A percentile compares a stretch with the other conserved stretches of the same genome.
phyloP scores from a whole-genome alignment of 1,284 basidiomycete species.

The Apiotrichum gracile region DNA sequence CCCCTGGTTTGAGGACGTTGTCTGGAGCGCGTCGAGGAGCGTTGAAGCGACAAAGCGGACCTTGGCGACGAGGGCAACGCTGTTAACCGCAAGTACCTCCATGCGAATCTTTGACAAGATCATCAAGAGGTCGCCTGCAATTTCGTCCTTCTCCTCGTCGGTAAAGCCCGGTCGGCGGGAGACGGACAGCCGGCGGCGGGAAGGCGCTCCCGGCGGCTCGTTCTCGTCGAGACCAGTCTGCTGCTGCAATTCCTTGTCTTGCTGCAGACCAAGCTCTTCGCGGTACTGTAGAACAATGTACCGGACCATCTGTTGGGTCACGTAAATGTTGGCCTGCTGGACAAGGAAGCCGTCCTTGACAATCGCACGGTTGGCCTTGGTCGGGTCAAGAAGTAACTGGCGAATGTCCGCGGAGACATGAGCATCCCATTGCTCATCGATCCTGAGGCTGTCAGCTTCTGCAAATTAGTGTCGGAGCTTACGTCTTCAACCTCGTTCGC shows the following conservation, averaged over 20 bases:
- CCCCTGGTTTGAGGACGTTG: slow-evolving; percentile 49
- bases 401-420: slow-evolving; percentile 69
- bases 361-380: slow-evolving; percentile 67
- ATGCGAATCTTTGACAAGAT: slow-evolving; percentile 84
- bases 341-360: slow-evolving; percentile 80
- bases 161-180: slow-evolving; percentile 13
- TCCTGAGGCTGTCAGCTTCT: slow-evolving; percentile 12
- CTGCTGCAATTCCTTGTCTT: slow-evolving; percentile 38
- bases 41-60: slow-evolving; percentile 84
- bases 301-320: slow-evolving; percentile 84
- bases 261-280: slow-evolving; percentile 60
- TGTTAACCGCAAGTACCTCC: slow-evolving; percentile 82
- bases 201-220: slow-evolving; percentile 49
- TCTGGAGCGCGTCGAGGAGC: slow-evolving; percentile 73
- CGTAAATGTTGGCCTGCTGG: slow-evolving; percentile 80
- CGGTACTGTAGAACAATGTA: slow-evolving; percentile 84
- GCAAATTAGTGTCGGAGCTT: background rate
- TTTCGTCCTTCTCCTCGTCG: slow-evolving; percentile 29
- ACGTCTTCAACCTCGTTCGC: slow-evolving; percentile 16
- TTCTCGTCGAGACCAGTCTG: background rate
- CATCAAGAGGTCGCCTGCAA: slow-evolving; percentile 59
- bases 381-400: slow-evolving; percentile 78
- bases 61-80: slow-evolving; percentile 66
- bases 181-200: slow-evolving; percentile 50
- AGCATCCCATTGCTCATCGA: slow-evolving; percentile 35